Percentiles rank a stretch among this genome's conserved stretches.
phyloP scores from a whole-genome alignment of 805 yeast genomes.

The Wickerhamiella cacticola region DNA sequence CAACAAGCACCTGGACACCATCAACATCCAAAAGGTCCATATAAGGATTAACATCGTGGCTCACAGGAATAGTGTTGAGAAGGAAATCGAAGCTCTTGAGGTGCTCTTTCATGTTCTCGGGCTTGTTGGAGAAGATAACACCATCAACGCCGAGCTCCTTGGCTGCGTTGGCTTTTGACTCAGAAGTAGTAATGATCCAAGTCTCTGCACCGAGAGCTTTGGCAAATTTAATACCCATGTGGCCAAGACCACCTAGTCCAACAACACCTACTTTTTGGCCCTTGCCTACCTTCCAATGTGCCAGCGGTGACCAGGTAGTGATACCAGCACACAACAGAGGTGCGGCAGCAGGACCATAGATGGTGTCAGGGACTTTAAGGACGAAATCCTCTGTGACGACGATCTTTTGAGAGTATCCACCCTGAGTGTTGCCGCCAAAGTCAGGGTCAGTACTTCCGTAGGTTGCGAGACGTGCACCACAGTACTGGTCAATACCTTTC shows the following conservation, averaged over 20 bases:
- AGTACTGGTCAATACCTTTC: slow-evolving; percentile 44
- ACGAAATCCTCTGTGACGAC: slow-evolving; percentile 48
- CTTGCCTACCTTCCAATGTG: slow-evolving; percentile 36
- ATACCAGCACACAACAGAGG: slow-evolving; percentile 71
- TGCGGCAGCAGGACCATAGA: slow-evolving; percentile 46
- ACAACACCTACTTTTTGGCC: slow-evolving; percentile 46
- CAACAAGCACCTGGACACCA: slow-evolving; percentile 52
- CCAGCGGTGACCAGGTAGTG: slow-evolving; percentile 58
- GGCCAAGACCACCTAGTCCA: slow-evolving; percentile 60
- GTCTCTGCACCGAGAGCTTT: slow-evolving; percentile 54
- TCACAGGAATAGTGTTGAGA: slow-evolving; percentile 41
- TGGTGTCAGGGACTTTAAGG: slow-evolving; percentile 48
- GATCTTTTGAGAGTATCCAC: slow-evolving; percentile 30
- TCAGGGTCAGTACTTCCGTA: slow-evolving; percentile 32
- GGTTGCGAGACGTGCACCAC: slow-evolving; percentile 40
- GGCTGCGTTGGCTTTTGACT: slow-evolving; percentile 42
- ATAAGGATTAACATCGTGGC: slow-evolving; percentile 40
- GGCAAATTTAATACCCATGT: slow-evolving; percentile 47
- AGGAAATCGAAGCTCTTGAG: slow-evolving; percentile 38
- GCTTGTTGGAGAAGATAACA: slow-evolving; percentile 39
- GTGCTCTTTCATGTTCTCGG: slow-evolving; percentile 30
- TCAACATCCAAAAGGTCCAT: slow-evolving; percentile 43
- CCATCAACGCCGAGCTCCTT: slow-evolving; percentile 44
- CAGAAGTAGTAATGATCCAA: slow-evolving; percentile 42
- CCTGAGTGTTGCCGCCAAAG: slow-evolving; percentile 59